These are phyloP conservation scores for Phytopythium ostracodes DNA, from an alignment of 352 stramenopile genomes.

Conservation along the genomic window DNA sequence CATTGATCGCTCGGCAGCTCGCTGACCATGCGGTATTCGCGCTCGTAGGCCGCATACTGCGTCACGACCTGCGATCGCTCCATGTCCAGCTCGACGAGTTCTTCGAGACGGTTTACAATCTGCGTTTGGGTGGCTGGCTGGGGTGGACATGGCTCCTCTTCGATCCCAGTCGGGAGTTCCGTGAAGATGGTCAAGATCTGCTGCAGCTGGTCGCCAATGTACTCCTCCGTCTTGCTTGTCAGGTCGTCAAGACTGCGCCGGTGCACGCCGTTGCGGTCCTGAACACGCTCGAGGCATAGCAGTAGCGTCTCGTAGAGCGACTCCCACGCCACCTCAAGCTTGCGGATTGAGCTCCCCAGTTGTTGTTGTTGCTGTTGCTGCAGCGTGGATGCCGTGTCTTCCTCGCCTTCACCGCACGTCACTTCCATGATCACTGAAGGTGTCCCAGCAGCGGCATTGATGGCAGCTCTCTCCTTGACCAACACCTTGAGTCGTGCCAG, in stretches of 20 bases:
- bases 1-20: slow-evolving; percentile 18
- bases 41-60: slow-evolving; percentile 41
- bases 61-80: slow-evolving; percentile 39
- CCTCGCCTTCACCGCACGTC: neutral
- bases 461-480: slow-evolving; percentile 22
- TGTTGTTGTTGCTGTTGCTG: slow-evolving; percentile 14
- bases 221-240: slow-evolving; percentile 39
- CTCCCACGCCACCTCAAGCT: slow-evolving; percentile 56
- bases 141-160: slow-evolving; percentile 7
- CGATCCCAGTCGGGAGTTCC: slow-evolving; percentile 22
- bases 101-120: slow-evolving; percentile 42
- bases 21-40: slow-evolving; percentile 31
- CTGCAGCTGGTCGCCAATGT: slow-evolving; percentile 32
- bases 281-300: slow-evolving; percentile 49
- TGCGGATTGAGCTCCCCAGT: slow-evolving; percentile 26
- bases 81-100: slow-evolving; percentile 40
- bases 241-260: slow-evolving; percentile 53
- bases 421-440: neutral
- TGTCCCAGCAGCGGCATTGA: neutral
- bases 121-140: slow-evolving; percentile 5
- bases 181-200: slow-evolving; percentile 31
- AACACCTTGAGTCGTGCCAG: slow-evolving; percentile 36
- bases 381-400: neutral
- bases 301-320: slow-evolving; percentile 59
- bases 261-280: slow-evolving; percentile 60